Evolutionary conservation across 2,329 filamentous ascomycete genomes (phyloP).

Genomic region (Diaporthe longicolla): DNA sequence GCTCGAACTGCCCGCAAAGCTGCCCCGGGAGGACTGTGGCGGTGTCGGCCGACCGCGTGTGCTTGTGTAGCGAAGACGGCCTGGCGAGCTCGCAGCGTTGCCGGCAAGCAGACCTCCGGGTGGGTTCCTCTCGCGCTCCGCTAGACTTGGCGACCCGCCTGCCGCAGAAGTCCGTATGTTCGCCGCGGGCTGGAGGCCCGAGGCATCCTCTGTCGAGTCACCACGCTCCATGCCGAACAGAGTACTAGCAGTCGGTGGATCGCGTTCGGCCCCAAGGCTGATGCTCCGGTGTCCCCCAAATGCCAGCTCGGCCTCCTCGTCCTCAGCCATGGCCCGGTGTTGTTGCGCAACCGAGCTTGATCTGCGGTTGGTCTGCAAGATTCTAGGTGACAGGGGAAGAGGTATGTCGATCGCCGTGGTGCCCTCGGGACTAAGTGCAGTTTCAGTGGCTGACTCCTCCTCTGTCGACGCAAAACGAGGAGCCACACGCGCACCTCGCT

Average conservation of each 20-base stretch:
- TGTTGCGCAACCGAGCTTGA: constrained; percentile 79
- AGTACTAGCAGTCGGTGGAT: constrained; percentile 75
- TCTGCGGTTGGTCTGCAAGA: constrained; percentile 67
- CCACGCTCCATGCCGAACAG: constrained; percentile 64
- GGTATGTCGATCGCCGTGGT: constrained; percentile 81
- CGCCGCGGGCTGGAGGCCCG: constrained; percentile 58
- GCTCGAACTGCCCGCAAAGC: constrained; percentile 58
- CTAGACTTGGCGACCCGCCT: constrained; percentile 55
- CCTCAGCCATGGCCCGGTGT: constrained; percentile 66
- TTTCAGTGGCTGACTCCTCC: constrained; percentile 53
- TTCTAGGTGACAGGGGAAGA: constrained; percentile 76
- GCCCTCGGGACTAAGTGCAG: constrained; percentile 62
- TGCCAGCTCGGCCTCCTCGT: constrained; percentile 73
- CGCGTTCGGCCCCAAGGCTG: constrained; percentile 75
- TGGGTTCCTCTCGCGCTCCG: constrained; percentile 60
- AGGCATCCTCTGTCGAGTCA: constrained; percentile 52
- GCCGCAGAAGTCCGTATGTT: constrained; percentile 57
- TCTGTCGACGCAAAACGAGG: constrained; percentile 47
- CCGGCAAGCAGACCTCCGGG: constrained; percentile 51
- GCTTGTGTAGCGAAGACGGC: constrained; percentile 60
- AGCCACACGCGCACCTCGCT: constrained; percentile 47
- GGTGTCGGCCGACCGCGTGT: constrained; percentile 56
- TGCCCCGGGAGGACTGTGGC: constrained; percentile 61
- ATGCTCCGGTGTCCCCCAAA: constrained; percentile 76
- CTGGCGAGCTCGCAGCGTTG: constrained; percentile 59